Evolutionary conservation across 306 rosid genomes (phyloP).

Genomic region (Cicer judaicum): DNA sequence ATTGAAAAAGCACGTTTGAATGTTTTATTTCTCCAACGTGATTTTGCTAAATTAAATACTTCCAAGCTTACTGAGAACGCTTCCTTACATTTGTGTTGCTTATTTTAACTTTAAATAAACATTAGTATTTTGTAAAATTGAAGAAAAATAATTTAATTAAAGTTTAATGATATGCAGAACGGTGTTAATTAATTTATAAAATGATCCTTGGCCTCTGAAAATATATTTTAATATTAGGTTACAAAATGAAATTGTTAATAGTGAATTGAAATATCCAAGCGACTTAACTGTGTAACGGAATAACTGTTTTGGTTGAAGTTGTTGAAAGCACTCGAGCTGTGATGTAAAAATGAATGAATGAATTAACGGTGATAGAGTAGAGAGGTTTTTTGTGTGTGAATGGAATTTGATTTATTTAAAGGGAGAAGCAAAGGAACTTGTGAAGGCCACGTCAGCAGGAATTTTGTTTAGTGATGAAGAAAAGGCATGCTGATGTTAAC

Average conservation of each 20-base stretch:
- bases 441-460: conserved; percentile 35
- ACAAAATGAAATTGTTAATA: too few species aligned
- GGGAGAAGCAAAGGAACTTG: conserved; percentile 24
- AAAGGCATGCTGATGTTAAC: background rate
- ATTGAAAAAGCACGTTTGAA: conserved; percentile 12
- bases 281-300: too few species aligned
- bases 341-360: background rate
- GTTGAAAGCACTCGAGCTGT: background rate
- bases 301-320: background rate
- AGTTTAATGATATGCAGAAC: too few species aligned
- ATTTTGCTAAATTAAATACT: background rate
- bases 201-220: too few species aligned
- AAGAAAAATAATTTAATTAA: too few species aligned
- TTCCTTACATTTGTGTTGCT: background rate
- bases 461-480: background rate
- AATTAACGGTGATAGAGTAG: background rate
- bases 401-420: conserved; percentile 19
- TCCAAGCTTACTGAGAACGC: background rate
- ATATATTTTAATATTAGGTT: too few species aligned
- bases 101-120: too few species aligned
- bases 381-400: background rate
- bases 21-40: conserved; percentile 5
- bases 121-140: too few species aligned
- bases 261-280: too few species aligned
- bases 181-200: too few species aligned